Evolutionary conservation across 306 rosid species (phyloP).

Genomic region (Adenanthera pavonina): DNA sequence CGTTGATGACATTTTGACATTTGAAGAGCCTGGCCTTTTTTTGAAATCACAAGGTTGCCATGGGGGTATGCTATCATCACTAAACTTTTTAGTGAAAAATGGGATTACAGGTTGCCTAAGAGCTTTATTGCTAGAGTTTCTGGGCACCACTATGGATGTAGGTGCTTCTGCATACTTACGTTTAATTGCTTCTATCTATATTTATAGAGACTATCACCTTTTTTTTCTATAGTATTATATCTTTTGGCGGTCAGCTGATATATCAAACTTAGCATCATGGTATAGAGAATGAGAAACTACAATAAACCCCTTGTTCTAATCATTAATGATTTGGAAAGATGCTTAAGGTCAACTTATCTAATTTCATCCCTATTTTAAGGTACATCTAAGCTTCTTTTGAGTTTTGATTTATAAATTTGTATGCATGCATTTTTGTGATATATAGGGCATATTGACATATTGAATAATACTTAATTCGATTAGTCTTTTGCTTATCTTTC

Average conservation of each 20-base stretch:
- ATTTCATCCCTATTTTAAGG: conserved; percentile 80
- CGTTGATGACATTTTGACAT: conserved; percentile 82
- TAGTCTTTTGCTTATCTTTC: not conserved
- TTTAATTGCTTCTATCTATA: conserved; percentile 25
- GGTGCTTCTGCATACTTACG: conserved; percentile 1
- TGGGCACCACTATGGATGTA: conserved; percentile 61
- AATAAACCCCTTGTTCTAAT: conserved; percentile 78
- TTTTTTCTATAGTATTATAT: conserved; percentile 36
- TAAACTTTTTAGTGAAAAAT: conserved; percentile 67
- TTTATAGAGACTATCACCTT: conserved; percentile 23
- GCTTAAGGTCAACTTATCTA: conserved; percentile 80
- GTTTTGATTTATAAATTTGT: not conserved
- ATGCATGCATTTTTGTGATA: not conserved
- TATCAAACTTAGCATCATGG: conserved; percentile 90
- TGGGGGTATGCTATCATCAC: conserved; percentile 78
- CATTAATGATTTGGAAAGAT: conserved; percentile 79
- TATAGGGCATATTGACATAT: no score
- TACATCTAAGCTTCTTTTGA: conserved; percentile 40
- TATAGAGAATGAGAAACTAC: conserved; percentile 70
- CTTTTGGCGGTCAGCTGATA: conserved; percentile 72
- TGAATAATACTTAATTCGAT: no score
- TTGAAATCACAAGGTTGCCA: conserved; percentile 82
- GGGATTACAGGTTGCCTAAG: conserved; percentile 85
- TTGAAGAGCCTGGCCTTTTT: conserved; percentile 75
- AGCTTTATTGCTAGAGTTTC: conserved; percentile 72